Conservation (phyloP, 768 basidiomycete genomes). For the Mrakia frigida region DNA sequence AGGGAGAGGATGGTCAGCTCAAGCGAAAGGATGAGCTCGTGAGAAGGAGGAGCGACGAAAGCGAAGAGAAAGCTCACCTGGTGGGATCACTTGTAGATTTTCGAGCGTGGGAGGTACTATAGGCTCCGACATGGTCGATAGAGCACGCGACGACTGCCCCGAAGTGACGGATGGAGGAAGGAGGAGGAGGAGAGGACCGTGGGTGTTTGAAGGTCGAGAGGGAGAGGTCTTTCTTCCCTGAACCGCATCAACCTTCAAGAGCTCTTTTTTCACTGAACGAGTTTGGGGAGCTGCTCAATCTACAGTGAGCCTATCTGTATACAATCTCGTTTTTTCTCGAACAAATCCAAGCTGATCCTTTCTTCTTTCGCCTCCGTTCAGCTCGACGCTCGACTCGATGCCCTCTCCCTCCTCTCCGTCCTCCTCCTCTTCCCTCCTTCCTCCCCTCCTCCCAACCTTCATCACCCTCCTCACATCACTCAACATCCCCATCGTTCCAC, state of each 20-base stretch:
- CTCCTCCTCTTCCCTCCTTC: not conserved
- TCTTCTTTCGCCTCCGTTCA: not conserved
- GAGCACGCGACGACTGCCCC: too few species aligned
- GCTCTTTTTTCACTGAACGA: too few species aligned
- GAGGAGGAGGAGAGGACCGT: not conserved
- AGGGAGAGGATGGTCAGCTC: not conserved
- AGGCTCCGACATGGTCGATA: not conserved
- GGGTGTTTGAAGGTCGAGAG: not conserved
- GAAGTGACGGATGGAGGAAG: too few species aligned
- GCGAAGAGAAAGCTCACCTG: not conserved
- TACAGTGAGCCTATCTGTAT: too few species aligned
- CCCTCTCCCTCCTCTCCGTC: not conserved
- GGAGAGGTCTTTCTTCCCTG: not conserved
- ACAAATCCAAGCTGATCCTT: not conserved
- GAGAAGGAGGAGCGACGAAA: not conserved
- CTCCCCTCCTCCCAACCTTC: not conserved
- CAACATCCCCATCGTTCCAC: not conserved
- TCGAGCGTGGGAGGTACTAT: not conserved
- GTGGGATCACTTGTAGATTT: conserved; percentile 5
- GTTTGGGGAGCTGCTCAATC: too few species aligned
- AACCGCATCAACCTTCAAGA: not conserved
- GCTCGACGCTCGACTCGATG: not conserved
- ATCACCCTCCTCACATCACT: not conserved
- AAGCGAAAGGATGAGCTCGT: not conserved
- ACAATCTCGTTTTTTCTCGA: too few species aligned